Evolutionary conservation across 2,329 filamentous ascomycete genomes (phyloP), one percentile per base, ranked within the genome.

Genomic region (Fusarium agapanthi): DNA sequence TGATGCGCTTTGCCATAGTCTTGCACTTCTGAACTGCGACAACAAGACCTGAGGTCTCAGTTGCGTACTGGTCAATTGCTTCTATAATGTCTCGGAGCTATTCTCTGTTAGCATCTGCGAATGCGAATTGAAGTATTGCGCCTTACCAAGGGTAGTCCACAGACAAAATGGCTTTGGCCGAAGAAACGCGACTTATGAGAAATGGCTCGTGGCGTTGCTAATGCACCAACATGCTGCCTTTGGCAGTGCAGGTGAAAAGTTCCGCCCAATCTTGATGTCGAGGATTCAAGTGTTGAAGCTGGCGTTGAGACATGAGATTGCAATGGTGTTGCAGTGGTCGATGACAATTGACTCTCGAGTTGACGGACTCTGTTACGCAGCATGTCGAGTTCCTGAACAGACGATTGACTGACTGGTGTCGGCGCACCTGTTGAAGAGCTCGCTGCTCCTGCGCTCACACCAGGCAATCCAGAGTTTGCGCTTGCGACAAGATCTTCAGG

Each of bases 141-240:
- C 67, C 83, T 76, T 74, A 89, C 87, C 48, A 87, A 69, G 1
- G 80, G 73, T 16, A 87, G 77, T 5, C 81, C 82, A 65, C 86
- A 88, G n/a, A 88, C 83, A 85, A 87, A 90, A 73, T 89, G 87
- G 35, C 86, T 89, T 73, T 85, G 85, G 2, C 88, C 89, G 73
- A 89, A 88, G 2, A 90, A 75, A 0, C 88, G 83, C 0, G 85
- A 86, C 74, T 91, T 91, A 68, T 89, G 86, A 26, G 84, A 82
- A 14, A 88, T 79, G n/a, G 83, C 83, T 13, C 84, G 84, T 4
- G 79, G 80, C 1, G 85, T 80, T 0, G 76, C 74, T 6, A 80
- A 76, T 0, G 72, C 48, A 30, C 81, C 79, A 7, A 78, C 74
- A 2, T 78, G 53, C 9, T 76, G 74, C 30, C 72, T 79, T 34